Percentiles rank a stretch among this genome's conserved stretches.
These are phyloP conservation scores for Xanthoconium stramineum DNA, from an alignment of 768 basidiomycete species.

Conservation along the genomic window DNA sequence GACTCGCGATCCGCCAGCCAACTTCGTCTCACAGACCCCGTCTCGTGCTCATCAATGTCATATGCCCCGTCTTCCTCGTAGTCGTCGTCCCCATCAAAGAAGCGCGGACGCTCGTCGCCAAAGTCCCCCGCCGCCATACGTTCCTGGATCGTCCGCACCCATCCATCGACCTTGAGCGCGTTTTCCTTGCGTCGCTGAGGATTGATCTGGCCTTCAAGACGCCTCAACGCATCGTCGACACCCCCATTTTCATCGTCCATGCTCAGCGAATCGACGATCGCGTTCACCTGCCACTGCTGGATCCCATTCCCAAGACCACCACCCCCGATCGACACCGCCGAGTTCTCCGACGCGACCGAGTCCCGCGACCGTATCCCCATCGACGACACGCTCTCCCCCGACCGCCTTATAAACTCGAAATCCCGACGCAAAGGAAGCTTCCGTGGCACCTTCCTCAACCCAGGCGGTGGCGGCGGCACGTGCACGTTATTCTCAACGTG, in stretches of 20 bases:
- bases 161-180: constrained; percentile 74
- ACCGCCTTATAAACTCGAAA: constrained; percentile 76
- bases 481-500: constrained; percentile 24
- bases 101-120: constrained; percentile 56
- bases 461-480: constrained; percentile 43
- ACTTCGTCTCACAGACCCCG: constrained; percentile 20
- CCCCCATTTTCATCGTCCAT: constrained; percentile 76
- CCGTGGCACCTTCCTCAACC: constrained; percentile 51
- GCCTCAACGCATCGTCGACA: constrained; percentile 74
- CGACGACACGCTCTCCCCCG: constrained; percentile 70
- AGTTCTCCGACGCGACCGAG: constrained; percentile 51
- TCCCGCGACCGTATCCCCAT: constrained; percentile 68
- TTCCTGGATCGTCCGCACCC: constrained; percentile 72
- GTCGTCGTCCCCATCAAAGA: constrained; percentile 46
- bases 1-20: constrained; percentile 4
- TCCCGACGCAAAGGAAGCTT: constrained; percentile 73
- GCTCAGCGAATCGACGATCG: constrained; percentile 68
- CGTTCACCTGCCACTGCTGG: constrained; percentile 82
- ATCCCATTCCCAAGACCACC: constrained; percentile 41
- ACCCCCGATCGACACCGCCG: constrained; percentile 36
- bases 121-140: constrained; percentile 65
- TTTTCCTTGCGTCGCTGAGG: constrained; percentile 66
- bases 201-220: constrained; percentile 86
- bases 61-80: constrained; percentile 37
- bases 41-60: constrained; percentile 32